Evolutionary conservation across 441 rosid species (phyloP).

Genomic region (Dalechampia spathulata): DNA sequence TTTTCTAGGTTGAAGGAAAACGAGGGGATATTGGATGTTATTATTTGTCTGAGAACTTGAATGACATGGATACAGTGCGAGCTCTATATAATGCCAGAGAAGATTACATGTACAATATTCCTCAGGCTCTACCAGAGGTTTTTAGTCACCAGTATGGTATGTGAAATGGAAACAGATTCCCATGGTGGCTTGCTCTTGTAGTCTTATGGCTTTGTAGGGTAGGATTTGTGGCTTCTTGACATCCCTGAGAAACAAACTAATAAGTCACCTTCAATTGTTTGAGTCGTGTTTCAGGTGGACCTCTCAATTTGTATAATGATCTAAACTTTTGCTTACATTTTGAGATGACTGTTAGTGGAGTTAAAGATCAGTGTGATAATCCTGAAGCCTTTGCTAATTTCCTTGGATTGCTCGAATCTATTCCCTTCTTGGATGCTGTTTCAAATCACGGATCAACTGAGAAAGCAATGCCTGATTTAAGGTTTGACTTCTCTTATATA

Average conservation of each 20-base stretch:
- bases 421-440: conserved; percentile 67
- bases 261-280: background rate
- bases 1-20: conserved; percentile 62
- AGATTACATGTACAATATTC: conserved; percentile 32
- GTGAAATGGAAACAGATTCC: conserved; percentile 16
- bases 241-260: background rate
- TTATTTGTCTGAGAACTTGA: conserved; percentile 67
- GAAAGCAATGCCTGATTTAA: conserved; percentile 47
- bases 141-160: conserved; percentile 56
- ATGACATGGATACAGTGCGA: conserved; percentile 29
- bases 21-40: conserved; percentile 59
- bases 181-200: background rate
- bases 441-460: conserved; percentile 56
- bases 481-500: conserved; percentile 37
- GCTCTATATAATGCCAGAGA: conserved; percentile 25
- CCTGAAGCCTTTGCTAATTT: conserved; percentile 69
- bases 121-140: conserved; percentile 66
- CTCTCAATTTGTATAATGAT: conserved; percentile 35
- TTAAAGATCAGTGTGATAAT: conserved; percentile 64
- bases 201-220: background rate
- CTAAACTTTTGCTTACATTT: conserved; percentile 50
- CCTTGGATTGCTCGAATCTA: conserved; percentile 82
- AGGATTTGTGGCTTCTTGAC: background rate
- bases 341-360: conserved; percentile 45
- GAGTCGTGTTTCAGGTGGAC: conserved; percentile 37